Evolutionary conservation across 2,329 filamentous ascomycete genomes (phyloP).

Genomic region (Ascochyta clinopodiicola): DNA sequence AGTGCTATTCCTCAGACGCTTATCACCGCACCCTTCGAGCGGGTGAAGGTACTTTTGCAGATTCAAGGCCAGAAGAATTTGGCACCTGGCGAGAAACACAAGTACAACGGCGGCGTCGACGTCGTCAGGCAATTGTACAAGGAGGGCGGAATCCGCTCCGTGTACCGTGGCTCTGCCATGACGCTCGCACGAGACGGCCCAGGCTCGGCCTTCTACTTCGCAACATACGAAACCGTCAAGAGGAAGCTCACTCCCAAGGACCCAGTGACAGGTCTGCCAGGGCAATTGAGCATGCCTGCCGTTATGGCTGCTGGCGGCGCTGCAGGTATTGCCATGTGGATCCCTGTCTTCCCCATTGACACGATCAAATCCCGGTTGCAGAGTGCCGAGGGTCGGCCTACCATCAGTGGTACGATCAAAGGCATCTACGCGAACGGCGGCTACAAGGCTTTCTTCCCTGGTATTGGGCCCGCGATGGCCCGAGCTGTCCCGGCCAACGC

Average conservation of each 20-base stretch:
- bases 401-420: constrained; percentile 78
- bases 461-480: constrained; percentile 89
- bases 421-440: constrained; percentile 86
- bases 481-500: constrained; percentile 96
- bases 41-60: constrained; percentile 97
- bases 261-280: constrained; percentile 71
- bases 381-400: constrained; percentile 84
- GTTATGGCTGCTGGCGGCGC: constrained; percentile 86
- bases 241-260: constrained; percentile 83
- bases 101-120: constrained; percentile 85
- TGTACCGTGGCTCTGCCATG: constrained; percentile 89
- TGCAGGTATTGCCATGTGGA: constrained; percentile 98
- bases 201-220: constrained; percentile 93
- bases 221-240: constrained; percentile 97
- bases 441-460: constrained; percentile 93
- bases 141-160: constrained; percentile 86
- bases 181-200: constrained; percentile 94
- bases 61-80: constrained; percentile 91
- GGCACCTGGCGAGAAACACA: constrained; percentile 87
- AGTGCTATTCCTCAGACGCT: constrained; percentile 96
- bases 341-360: constrained; percentile 96
- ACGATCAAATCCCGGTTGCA: constrained; percentile 95
- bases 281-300: constrained; percentile 80
- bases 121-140: constrained; percentile 93
- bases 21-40: constrained; percentile 99